These are phyloP conservation scores for Komagataea norvegica DNA, from an alignment of 1,139 yeast genomes.

Conservation along the genomic window DNA sequence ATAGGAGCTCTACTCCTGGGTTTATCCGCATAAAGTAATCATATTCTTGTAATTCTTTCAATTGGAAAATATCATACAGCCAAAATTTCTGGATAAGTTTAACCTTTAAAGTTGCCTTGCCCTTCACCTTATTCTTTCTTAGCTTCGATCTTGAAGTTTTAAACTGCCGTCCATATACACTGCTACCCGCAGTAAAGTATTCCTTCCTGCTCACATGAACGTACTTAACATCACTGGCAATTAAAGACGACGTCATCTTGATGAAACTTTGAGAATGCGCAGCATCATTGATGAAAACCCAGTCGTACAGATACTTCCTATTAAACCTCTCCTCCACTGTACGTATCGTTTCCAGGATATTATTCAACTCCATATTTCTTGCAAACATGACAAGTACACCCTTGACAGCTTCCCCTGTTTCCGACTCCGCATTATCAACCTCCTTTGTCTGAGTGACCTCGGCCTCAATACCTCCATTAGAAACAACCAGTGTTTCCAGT, in stretches of 20 bases:
- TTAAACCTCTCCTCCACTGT: slow-evolving; percentile 74
- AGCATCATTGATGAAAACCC: slow-evolving; percentile 48
- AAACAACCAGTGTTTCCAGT: neutral
- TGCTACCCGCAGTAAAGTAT: slow-evolving; percentile 46
- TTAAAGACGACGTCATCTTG: slow-evolving; percentile 28
- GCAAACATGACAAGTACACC: slow-evolving; percentile 67
- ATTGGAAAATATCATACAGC: slow-evolving; percentile 76
- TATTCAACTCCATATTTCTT: slow-evolving; percentile 62
- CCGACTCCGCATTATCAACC: neutral
- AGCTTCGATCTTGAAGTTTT: slow-evolving; percentile 43
- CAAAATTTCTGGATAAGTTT: slow-evolving; percentile 87
- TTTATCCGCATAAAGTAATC: slow-evolving; percentile 74
- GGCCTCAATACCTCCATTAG: neutral
- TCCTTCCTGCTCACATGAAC: slow-evolving; percentile 37
- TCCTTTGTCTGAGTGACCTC: neutral
- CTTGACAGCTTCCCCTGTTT: neutral
- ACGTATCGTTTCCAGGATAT: slow-evolving; percentile 55
- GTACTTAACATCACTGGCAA: slow-evolving; percentile 39
- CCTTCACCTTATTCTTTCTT: slow-evolving; percentile 29
- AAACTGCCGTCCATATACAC: slow-evolving; percentile 51
- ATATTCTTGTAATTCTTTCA: slow-evolving; percentile 48
- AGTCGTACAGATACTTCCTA: slow-evolving; percentile 52
- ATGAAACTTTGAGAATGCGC: slow-evolving; percentile 45
- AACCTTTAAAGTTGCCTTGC: slow-evolving; percentile 15
- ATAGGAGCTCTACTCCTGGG: slow-evolving; percentile 56